Evolutionary conservation across 1,284 basidiomycete species (phyloP), one percentile per base, ranked within the genome.

Genomic region (Cutaneotrichosporon sp.): DNA sequence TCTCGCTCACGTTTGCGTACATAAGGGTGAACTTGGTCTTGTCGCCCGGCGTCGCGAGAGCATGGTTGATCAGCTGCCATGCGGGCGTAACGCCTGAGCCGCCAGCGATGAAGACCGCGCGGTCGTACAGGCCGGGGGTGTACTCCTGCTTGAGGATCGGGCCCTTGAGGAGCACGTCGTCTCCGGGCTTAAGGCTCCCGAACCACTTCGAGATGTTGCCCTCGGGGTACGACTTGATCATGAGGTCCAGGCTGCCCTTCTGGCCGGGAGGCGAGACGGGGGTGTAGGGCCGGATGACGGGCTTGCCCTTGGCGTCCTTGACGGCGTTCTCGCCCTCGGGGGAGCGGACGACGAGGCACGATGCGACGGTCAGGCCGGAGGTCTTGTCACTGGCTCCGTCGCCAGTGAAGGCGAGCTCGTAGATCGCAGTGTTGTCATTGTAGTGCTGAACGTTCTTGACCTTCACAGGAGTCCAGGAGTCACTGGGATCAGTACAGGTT

Each of bases 21-120:
- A 98, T 77, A 52, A 97, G 80, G 46, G 87, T 96, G 76, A 90
- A 94, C 71, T 93, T 91, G 61, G 96, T 97, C 78, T 87, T 92
- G 83, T 98, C 97, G 63, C 87, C 83, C 2, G 78, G 66, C n/a
- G 74, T 45, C 33, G 57, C 48, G 50, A 93, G 81, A 5, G 88
- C 85, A 72, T 91, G 82, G 44, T 78, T 79, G 54, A 92, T 72
- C 63, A 93, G 66, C 64, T 80, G 78, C 62, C 75, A 79, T 65
- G 78, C 77, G 22, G 79, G 79, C 14, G 79, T 79, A 55, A 69
- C 66, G 57, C 77, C 77, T 47, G 69, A 71, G 27, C 77, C 77
- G 38, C 94, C 94, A 38, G 89, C 90, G 64, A 97, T 88, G 68
- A 94, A 79, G 33, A 86, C 87, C 55, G 96, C 85, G 62, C 89